Evolutionary conservation across 73 alveolate species (phyloP).

Genomic region (Tetrahymena elliotti): DNA sequence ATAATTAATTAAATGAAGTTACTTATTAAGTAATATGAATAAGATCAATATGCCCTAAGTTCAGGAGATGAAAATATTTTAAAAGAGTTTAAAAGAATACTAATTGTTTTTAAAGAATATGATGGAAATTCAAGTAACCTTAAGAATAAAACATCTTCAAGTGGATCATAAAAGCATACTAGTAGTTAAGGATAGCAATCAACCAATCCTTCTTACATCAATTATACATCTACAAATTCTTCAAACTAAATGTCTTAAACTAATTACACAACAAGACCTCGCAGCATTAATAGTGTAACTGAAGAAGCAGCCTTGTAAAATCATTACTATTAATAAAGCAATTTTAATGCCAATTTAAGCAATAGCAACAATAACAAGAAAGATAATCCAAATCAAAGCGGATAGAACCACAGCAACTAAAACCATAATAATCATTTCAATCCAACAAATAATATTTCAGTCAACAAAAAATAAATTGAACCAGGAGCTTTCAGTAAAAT

Average conservation of each 20-base stretch:
- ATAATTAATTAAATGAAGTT: background rate
- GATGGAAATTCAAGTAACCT: background rate
- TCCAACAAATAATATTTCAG: background rate
- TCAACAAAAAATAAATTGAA: background rate
- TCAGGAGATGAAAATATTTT: background rate
- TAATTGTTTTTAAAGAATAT: background rate
- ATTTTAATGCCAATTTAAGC: background rate
- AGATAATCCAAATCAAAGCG: background rate
- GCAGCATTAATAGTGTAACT: background rate
- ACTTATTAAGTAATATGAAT: background rate
- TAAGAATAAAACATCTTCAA: background rate
- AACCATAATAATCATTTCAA: background rate
- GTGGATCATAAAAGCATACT: background rate
- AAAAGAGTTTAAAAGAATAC: background rate
- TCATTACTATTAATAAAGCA: background rate
- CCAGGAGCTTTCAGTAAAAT: background rate
- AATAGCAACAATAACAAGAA: background rate
- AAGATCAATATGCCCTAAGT: background rate
- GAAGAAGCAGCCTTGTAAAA: background rate
- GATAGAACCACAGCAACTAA: background rate
- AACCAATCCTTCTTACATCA: background rate
- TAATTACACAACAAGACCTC: background rate
- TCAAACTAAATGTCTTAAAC: background rate
- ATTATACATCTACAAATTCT: background rate
- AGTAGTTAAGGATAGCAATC: background rate